These are phyloP conservation scores for sunflower (Helianthus annuus) DNA, from an alignment of 129 eudicot genomes.

Conservation along the genomic window DNA sequence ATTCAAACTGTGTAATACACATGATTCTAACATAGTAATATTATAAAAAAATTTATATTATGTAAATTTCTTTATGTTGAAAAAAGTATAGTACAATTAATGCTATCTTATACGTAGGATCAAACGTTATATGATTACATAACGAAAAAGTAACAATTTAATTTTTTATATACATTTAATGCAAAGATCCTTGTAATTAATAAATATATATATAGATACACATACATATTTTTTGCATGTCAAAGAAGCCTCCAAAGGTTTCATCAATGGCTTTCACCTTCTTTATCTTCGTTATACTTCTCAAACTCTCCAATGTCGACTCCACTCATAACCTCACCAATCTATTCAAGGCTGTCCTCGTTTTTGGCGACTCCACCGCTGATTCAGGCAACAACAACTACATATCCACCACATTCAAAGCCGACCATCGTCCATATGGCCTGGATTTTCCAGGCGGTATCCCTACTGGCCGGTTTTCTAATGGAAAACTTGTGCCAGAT, in stretches of 20 bases:
- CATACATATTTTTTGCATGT: slow-evolving; percentile 18
- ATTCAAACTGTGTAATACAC: too few species aligned
- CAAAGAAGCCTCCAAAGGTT: background rate
- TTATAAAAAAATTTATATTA: too few species aligned
- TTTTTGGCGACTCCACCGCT: slow-evolving; percentile 48
- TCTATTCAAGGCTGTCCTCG: slow-evolving; percentile 30
- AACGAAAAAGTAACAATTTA: slow-evolving; percentile 19
- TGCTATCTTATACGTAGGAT: background rate
- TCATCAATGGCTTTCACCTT: slow-evolving; percentile 26
- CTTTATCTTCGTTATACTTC: slow-evolving; percentile 1
- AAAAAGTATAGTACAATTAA: too few species aligned
- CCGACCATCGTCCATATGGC: slow-evolving; percentile 45
- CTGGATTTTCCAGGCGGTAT: slow-evolving; percentile 37
- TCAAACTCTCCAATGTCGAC: slow-evolving; percentile 7
- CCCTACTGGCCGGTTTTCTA: slow-evolving; percentile 50
- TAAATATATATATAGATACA: background rate
- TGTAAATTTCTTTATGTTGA: too few species aligned
- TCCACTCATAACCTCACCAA: slow-evolving; percentile 15
- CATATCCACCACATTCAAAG: slow-evolving; percentile 31
- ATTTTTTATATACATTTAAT: slow-evolving; percentile 19
- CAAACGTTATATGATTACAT: background rate
- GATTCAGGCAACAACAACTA: slow-evolving; percentile 55
- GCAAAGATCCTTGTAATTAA: slow-evolving; percentile 3
- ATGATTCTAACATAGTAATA: too few species aligned
- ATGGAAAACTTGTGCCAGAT: slow-evolving; percentile 51